These are phyloP conservation scores for Kuraishia molischiana DNA, from an alignment of 805 yeast genomes.

Conservation along the genomic window DNA sequence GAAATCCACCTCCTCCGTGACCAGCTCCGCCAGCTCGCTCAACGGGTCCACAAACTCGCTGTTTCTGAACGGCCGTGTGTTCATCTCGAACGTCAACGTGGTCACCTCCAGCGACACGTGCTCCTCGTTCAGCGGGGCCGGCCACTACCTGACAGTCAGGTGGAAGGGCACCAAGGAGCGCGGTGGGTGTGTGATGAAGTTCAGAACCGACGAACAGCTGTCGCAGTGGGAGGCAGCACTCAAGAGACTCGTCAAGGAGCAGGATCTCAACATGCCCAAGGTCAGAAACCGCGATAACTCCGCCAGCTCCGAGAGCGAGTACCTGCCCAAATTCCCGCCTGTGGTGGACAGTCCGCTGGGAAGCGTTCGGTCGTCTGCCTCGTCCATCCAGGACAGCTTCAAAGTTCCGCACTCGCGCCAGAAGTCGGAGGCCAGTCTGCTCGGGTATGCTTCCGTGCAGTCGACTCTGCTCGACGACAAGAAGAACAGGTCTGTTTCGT, in stretches of 20 bases:
- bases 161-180: conserved; percentile 86
- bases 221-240: conserved; percentile 74
- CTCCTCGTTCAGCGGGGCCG: conserved; percentile 23
- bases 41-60: conserved; percentile 2
- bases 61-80: conserved; percentile 65
- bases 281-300: conserved; percentile 2
- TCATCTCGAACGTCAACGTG: conserved; percentile 54
- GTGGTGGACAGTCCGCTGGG: conserved; percentile 5
- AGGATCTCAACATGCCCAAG: conserved; percentile 15
- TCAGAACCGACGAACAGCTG: conserved; percentile 74
- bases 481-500: conserved; percentile 22
- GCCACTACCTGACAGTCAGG: conserved; percentile 53
- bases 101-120: conserved; percentile 24
- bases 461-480: conserved; percentile 9
- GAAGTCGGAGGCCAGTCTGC: conserved; percentile 5
- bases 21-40: conserved; percentile 15
- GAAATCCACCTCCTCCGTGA: conserved; percentile 35
- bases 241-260: conserved; percentile 29
- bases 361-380: conserved; percentile 7
- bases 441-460: background rate
- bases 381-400: conserved; percentile 4
- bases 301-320: conserved; percentile 1
- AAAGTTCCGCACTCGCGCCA: conserved; percentile 4
- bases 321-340: background rate
- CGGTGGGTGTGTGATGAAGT: conserved; percentile 75